Base-by-base conservation (phyloP, 768 basidiomycete genomes). In the Suillus subaureus region DNA sequence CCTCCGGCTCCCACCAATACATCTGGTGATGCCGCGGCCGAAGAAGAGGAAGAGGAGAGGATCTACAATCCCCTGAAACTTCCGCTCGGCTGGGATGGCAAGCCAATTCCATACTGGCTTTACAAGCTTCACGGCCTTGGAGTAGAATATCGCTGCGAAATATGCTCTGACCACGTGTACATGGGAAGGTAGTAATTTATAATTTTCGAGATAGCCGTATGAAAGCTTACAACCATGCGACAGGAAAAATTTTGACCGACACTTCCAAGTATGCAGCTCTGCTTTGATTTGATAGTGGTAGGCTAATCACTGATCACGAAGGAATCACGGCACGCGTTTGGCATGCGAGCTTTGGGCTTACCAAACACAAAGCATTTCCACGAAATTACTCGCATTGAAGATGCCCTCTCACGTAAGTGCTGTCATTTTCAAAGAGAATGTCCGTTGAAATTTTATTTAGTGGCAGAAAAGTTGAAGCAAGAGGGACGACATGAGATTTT, bases 321-420 rank as follows among this genome's bases (percentile, higher is more conserved):
- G 86, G 97, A 99, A 83, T 93, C 94, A 33, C 85, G 96, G 63
- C 97, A 99, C 79, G 93, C 97, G 1, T 99, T 98, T 70, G 97
- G 96, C 28, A 97, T 99, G 95, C 90, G 95, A 57, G 96, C 97
- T 13, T 85, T 99, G 35, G 97, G 97, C 42, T 83, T 99, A 64
- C 97, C 97, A 1, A 98, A 98, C 70, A 99, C 97, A 2, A 98
- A 97, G 78, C 97, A 99, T 79, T 99, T 99, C 83, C 96, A 97
- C 74, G 97, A 97, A 78, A 98, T 99, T 66, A 99, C 96, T 31
- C 88, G 91, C 61, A 99, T 99, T 69, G 93, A 96, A 72, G 97
- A 99, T 80, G 97, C 96, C 0, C 87, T 99, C 64, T 87, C 95
- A 39, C 82, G 97, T 98, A 75, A 70, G 95, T 89, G 35, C 54